Conservation (phyloP, 768 basidiomycete genomes). For the Tricholoma matsutake region DNA sequence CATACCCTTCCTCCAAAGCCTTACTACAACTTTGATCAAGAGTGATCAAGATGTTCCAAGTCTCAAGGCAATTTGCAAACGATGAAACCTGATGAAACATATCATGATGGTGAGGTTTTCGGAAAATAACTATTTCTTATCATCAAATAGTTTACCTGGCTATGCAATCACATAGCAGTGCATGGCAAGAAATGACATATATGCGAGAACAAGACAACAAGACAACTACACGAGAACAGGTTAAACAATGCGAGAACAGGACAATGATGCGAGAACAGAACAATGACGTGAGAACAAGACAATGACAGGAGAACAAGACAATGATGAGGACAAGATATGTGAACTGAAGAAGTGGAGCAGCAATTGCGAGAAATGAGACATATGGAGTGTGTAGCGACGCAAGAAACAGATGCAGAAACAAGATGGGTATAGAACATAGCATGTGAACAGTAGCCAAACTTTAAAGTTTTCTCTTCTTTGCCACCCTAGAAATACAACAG, state of each 20-base stretch:
- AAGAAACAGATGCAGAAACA: neutral
- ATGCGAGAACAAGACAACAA: too few species aligned
- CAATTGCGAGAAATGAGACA: neutral
- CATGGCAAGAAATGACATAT: too few species aligned
- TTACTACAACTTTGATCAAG: neutral
- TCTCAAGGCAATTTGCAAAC: too few species aligned
- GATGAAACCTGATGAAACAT: too few species aligned
- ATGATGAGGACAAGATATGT: too few species aligned
- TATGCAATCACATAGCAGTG: too few species aligned
- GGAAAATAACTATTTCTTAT: too few species aligned
- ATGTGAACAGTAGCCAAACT: neutral
- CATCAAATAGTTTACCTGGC: too few species aligned
- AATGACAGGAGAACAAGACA: neutral
- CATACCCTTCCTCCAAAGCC: neutral
- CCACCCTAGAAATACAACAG: neutral
- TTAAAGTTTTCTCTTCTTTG: neutral
- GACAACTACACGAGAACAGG: neutral
- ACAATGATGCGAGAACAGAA: neutral
- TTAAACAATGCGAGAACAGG: too few species aligned
- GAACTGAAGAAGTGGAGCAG: neutral
- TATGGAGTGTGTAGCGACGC: neutral
- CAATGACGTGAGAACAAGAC: neutral
- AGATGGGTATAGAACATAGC: neutral
- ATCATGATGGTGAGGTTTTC: too few species aligned
- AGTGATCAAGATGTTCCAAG: neutral